Evolutionary conservation across 768 basidiomycete species (phyloP), one percentile per base, ranked within the genome.

Genomic region (Hortiboletus flavorubellus): DNA sequence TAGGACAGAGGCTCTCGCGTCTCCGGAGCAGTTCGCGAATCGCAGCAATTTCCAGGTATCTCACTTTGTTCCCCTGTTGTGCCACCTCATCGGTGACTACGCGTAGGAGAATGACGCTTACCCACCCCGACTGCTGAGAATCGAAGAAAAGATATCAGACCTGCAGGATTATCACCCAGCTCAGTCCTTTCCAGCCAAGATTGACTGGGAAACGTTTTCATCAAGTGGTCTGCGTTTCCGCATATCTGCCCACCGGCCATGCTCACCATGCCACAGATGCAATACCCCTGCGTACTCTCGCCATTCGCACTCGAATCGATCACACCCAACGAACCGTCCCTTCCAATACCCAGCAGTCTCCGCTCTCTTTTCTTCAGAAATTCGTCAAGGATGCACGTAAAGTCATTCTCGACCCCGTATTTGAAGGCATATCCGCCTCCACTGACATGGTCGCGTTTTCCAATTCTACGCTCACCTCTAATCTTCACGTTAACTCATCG

Each of bases 181-280:
- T 2, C 63, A 81, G 6, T 59, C 60, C 48, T 63, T 68, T 34
- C 81, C 82, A 4, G 66, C 76, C 53, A 75, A 76, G 33, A 73
- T 90, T 44, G 75, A 89, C 59, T 91, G 89, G 89, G 68, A 76
- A 11, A 62, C 79, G 2, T 89, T 84, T 64, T 73, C 77, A 10
- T 73, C 75, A 7, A 73, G 75, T 61, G 87, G 88, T 89, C 64
- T 47, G 75, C 67, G 18, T 37, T 52, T 26, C 26, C 35, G 45
- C 42, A 40, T 40, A 30, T 30, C 23, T 44, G 45, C 15, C 21
- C 33, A 14, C 45, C 43, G 46, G 31, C 47, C 40, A 16, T 46
- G 29, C 64, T 66, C 47, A 61, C 15, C 49, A 16, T 55, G 29
- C 44, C 15, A 21, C 54, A 88, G 87, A 89, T 59, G 76, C 85